phyloP scores from a whole-genome alignment of 2,329 filamentous ascomycete species.

The Penicillium sp. region DNA sequence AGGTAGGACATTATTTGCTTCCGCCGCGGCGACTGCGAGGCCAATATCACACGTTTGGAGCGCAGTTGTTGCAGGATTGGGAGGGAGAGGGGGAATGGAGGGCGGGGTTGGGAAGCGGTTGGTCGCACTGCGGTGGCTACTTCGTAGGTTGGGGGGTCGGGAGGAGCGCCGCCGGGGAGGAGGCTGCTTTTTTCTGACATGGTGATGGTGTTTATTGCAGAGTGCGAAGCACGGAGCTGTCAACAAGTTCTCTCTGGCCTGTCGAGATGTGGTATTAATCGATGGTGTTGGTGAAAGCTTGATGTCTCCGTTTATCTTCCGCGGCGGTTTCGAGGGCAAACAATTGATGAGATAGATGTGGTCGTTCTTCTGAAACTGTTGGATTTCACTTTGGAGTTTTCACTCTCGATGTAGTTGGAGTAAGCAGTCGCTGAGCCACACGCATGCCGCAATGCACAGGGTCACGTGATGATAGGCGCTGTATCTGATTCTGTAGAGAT shows the following conservation, averaged over 20 bases:
- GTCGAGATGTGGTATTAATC: too few species aligned
- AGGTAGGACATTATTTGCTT: constrained; percentile 75
- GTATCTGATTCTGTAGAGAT: too few species aligned
- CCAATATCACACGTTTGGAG: constrained; percentile 78
- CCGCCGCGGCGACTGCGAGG: constrained; percentile 81
- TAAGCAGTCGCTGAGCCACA: background rate
- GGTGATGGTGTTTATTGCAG: too few species aligned
- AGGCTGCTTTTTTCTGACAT: constrained; percentile 12
- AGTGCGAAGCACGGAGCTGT: too few species aligned
- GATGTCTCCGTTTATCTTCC: too few species aligned
- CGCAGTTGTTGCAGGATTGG: constrained; percentile 75
- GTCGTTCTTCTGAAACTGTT: background rate
- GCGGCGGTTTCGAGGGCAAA: too few species aligned
- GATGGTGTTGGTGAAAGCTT: background rate
- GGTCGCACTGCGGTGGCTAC: constrained; percentile 3
- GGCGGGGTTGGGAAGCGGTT: constrained; percentile 27
- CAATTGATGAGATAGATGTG: too few species aligned
- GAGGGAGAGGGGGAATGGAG: constrained; percentile 63
- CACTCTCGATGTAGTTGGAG: too few species aligned
- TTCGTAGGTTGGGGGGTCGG: constrained; percentile 13
- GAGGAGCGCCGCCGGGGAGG: constrained; percentile 1
- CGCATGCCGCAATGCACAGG: background rate
- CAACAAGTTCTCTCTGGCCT: too few species aligned
- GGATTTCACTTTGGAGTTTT: background rate
- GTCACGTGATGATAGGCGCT: background rate